A percentile compares a stretch with the other conserved stretches of the same genome.
These are phyloP conservation scores for Claviceps maximensis DNA, from an alignment of 2,329 filamentous ascomycete genomes.

Conservation along the genomic window DNA sequence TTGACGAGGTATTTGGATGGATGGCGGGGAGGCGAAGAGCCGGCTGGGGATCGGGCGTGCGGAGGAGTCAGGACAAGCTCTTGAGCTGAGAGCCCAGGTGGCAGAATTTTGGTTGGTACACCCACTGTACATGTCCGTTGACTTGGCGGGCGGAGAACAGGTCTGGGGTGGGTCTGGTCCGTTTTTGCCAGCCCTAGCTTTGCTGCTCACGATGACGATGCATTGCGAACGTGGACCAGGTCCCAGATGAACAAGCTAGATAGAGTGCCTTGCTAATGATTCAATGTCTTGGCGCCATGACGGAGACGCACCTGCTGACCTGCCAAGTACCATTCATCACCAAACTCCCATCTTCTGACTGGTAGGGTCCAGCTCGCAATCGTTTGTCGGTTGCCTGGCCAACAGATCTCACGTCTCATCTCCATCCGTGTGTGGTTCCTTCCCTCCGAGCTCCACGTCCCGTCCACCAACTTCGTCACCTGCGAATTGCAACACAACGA, in stretches of 20 bases:
- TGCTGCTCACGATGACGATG: background rate
- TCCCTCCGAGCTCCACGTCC: background rate
- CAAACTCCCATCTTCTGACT: too few species aligned
- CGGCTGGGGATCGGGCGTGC: slow-evolving; percentile 5
- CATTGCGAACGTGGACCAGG: too few species aligned
- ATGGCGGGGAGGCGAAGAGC: slow-evolving; percentile 5
- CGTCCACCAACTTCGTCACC: background rate
- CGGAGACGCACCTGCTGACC: too few species aligned
- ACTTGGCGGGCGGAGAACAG: background rate
- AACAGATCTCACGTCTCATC: background rate
- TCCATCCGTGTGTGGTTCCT: too few species aligned
- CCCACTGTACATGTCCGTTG: too few species aligned
- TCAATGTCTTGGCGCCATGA: too few species aligned
- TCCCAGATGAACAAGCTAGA: too few species aligned
- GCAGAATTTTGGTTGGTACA: slow-evolving; percentile 4
- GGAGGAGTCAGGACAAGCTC: slow-evolving; percentile 4
- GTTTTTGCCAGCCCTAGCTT: background rate
- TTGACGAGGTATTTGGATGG: slow-evolving; percentile 15
- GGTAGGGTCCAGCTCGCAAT: background rate
- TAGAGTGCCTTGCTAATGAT: too few species aligned
- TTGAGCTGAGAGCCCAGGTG: slow-evolving; percentile 7
- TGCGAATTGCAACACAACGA: background rate
- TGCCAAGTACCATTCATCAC: too few species aligned
- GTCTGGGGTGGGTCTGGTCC: slow-evolving; percentile 5
- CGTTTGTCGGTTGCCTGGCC: slow-evolving; percentile 6